A percentile compares a stretch with the other conserved stretches of the same genome.
These are phyloP conservation scores for Cercospora sojina DNA, from an alignment of 2,329 filamentous ascomycete species.

Conservation along the genomic window DNA sequence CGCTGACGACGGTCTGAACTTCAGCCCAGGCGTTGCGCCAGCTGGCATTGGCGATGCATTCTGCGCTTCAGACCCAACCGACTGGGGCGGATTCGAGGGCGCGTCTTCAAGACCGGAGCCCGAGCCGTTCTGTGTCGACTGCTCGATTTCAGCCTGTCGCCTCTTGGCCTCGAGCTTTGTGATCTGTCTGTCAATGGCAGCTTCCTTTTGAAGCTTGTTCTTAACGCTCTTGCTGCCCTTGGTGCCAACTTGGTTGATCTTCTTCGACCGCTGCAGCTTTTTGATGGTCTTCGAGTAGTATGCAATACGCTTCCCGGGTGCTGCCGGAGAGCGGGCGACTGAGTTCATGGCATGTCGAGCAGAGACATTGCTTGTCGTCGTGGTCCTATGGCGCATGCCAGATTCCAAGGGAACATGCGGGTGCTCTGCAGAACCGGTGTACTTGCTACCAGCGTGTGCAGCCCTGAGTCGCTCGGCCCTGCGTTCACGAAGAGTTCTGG, in stretches of 20 bases:
- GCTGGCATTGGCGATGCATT: neutral
- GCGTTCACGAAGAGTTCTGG: neutral
- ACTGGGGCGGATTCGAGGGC: neutral
- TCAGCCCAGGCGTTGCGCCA: neutral
- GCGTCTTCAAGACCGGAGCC: neutral
- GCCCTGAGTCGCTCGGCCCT: neutral
- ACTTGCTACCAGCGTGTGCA: neutral
- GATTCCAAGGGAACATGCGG: neutral
- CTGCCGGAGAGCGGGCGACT: neutral
- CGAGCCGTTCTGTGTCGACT: neutral
- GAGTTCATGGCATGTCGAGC: neutral
- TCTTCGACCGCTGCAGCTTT: neutral
- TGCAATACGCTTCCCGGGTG: neutral
- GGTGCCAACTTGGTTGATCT: neutral
- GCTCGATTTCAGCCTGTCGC: neutral
- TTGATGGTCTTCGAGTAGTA: neutral
- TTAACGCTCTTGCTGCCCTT: neutral
- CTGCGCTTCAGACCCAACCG: neutral
- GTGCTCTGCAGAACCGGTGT: neutral
- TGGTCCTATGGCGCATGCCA: neutral
- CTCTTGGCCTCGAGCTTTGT: neutral
- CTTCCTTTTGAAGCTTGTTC: neutral
- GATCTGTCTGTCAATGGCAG: neutral
- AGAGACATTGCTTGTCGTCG: neutral
- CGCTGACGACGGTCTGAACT: conserved; percentile 8